A percentile compares a stretch with the other conserved stretches of the same genome.
Evolutionary conservation across 2,329 filamentous ascomycete genomes (phyloP).

Genomic region (Orbilia quercus): DNA sequence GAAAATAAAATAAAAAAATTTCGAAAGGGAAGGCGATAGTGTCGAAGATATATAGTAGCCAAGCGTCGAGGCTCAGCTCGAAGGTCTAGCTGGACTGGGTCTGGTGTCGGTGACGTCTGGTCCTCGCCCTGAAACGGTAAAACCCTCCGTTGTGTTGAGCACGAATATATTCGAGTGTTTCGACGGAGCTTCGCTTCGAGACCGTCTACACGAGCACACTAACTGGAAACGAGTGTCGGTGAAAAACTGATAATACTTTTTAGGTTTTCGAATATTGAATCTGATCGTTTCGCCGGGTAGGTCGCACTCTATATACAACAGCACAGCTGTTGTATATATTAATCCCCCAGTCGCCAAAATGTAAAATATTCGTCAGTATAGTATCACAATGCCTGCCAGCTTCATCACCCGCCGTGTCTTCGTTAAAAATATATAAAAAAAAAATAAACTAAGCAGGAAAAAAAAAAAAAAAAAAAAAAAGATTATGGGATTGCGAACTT

Average conservation of each 20-base stretch:
- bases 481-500: constrained; percentile 9
- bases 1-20: constrained; percentile 4
- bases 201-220: no score
- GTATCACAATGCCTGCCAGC: constrained; percentile 9
- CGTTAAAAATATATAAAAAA: constrained; percentile 2
- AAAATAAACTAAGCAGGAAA: constrained; percentile 12
- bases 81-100: not conserved
- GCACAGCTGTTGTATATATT: not conserved
- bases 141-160: constrained; percentile 23
- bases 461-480: not conserved
- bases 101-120: not conserved
- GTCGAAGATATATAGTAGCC: constrained; percentile 16
- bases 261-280: no score
- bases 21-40: constrained; percentile 5
- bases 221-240: no score
- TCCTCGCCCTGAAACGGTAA: constrained; percentile 10
- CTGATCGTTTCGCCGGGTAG: no score
- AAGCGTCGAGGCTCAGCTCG: not conserved
- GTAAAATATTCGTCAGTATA: not conserved
- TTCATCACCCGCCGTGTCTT: constrained; percentile 51
- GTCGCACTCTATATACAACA: constrained; percentile 26
- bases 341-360: not conserved
- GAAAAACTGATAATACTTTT: no score
- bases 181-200: not conserved
- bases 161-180: not conserved